Percentiles rank a stretch among this genome's conserved stretches.
Conservation (phyloP, 306 rosid genomes). For the Acacia acuminata region DNA sequence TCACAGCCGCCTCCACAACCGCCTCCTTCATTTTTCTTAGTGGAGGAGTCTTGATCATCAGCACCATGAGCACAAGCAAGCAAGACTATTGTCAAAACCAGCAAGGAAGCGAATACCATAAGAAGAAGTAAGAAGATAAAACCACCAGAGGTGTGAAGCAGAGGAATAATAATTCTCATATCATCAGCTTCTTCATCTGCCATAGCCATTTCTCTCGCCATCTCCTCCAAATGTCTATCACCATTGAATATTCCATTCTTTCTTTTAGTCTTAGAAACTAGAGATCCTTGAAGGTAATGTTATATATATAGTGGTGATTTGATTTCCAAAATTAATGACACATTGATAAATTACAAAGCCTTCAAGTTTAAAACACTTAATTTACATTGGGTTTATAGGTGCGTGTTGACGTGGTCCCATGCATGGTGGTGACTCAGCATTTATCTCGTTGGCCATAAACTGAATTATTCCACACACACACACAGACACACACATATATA, state of each 20-base stretch:
- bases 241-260: too few relatives aligned
- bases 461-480: too few relatives aligned
- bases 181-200: neutral
- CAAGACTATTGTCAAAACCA: neutral
- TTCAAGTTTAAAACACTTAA: neutral
- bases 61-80: constrained; percentile 10
- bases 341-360: neutral
- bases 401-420: neutral
- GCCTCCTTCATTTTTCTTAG: neutral
- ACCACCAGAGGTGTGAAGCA: neutral
- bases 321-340: neutral
- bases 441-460: neutral
- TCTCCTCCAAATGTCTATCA: neutral
- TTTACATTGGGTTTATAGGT: neutral
- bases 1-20: neutral
- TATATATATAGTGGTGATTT: neutral
- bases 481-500: too few relatives aligned
- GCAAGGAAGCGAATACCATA: neutral
- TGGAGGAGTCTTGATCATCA: neutral
- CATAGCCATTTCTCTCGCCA: neutral
- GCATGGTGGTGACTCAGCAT: neutral
- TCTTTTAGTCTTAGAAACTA: neutral
- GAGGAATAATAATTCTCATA: neutral
- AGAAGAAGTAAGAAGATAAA: neutral
- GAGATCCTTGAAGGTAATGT: neutral